Base-by-base conservation (phyloP, 2,329 filamentous ascomycete genomes). In the Colletotrichum lentis region DNA sequence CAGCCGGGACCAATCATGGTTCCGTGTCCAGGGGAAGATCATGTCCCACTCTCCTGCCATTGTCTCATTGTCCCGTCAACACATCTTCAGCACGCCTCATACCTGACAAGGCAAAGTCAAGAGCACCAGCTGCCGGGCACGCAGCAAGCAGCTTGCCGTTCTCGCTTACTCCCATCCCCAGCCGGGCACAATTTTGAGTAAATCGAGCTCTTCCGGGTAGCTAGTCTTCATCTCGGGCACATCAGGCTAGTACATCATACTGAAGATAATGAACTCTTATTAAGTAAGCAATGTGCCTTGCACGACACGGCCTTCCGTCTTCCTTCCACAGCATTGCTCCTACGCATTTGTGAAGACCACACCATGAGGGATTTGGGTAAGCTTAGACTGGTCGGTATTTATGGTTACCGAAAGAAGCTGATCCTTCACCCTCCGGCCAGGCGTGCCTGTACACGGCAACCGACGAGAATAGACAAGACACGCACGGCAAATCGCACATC, bases 41-140 rank as follows among this genome's bases (percentile, higher is more conserved):
- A 18, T 22, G 47, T 37, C 3, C n/a, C 24, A 37, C 24, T 43
- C 44, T 53, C 20, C 31, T 41, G 2, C 27, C 31, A 24, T 43
- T 47, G 41, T 58, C 60, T 53, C 31, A 43, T 44, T 35, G 64
- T 57, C 44, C 58, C 37, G 44, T 67, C 60, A 64, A 64, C 53
- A 67, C 53, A 22, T 20, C 27, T 44, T 27, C 52, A 24, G 52
- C 49, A 50, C 27, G 31, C 46, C 39, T 47, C 39, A 43, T 24
- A 44, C 43, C 35, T 14, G n/a, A 18, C 52, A 44, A 64, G 49
- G 49, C 49, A 18, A 53, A 47, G 18, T 27, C 10, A 8, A 22
- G 47, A 8, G 44, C 41, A 27, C 44, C 60, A 53, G 46, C 53
- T 64, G 22, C 37, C 41, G 53, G 39, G 46, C 18, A 58, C 41